Conservation (phyloP, 306 rosid genomes). For the apple (Malus domestica) region DNA sequence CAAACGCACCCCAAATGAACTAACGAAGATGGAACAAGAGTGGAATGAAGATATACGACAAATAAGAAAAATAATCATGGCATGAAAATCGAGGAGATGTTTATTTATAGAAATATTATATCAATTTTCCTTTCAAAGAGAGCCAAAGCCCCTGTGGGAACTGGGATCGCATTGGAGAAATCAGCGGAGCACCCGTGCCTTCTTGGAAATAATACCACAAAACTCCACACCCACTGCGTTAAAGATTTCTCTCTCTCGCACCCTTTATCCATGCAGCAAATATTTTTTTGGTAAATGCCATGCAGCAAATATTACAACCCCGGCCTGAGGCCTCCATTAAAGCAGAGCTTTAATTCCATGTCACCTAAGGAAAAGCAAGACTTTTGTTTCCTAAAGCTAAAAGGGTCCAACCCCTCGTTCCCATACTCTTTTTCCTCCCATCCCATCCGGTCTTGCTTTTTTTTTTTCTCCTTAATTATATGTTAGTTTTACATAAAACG, state of each 20-base stretch:
- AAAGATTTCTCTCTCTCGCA: background rate
- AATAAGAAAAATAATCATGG: background rate
- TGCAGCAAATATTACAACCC: background rate
- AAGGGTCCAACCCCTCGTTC: background rate
- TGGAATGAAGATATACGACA: background rate
- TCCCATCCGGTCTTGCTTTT: background rate
- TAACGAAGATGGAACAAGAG: background rate
- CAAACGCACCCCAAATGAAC: background rate
- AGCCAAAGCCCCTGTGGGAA: conserved; percentile 18
- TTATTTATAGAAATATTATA: background rate
- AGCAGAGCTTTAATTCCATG: background rate
- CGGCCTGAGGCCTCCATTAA: background rate
- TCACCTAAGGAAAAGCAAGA: background rate
- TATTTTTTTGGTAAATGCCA: background rate
- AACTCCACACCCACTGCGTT: background rate
- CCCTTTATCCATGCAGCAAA: background rate
- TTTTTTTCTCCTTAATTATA: background rate
- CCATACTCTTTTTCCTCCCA: background rate
- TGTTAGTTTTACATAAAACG: background rate
- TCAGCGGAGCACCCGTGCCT: conserved; percentile 98
- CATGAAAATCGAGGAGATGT: background rate
- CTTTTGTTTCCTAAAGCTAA: background rate
- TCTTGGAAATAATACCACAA: conserved; percentile 43
- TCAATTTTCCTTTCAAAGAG: background rate
- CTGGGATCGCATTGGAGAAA: conserved; percentile 71